A percentile compares a stretch with the other conserved stretches of the same genome.
Conservation (phyloP, 148 eudicot genomes). For the Dianthus caryophyllus region DNA sequence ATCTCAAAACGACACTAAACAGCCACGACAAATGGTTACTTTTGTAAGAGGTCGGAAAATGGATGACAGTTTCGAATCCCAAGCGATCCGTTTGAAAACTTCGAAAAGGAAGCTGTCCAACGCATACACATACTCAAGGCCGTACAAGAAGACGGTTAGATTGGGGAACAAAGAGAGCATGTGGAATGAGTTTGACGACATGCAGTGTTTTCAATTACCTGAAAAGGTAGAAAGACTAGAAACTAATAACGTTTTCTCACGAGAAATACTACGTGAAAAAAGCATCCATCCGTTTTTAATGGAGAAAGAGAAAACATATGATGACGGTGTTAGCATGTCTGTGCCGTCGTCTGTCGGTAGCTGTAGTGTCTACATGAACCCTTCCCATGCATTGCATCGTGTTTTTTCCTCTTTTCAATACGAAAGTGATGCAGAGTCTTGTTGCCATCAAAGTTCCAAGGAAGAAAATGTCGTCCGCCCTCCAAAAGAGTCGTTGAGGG, state of each 20-base stretch:
- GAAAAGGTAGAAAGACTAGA: slow-evolving; percentile 62
- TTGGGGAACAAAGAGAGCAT: slow-evolving; percentile 29
- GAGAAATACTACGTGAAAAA: slow-evolving; percentile 35
- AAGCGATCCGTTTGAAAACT: slow-evolving; percentile 25
- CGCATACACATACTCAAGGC: slow-evolving; percentile 24
- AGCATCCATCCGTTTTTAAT: slow-evolving; percentile 25
- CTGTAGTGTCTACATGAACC: slow-evolving; percentile 44
- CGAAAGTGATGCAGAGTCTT: slow-evolving; percentile 73
- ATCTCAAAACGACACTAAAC: slow-evolving; percentile 23
- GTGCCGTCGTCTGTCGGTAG: slow-evolving; percentile 67
- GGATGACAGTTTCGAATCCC: slow-evolving; percentile 32
- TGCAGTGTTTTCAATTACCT: slow-evolving; percentile 33
- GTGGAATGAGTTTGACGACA: slow-evolving; percentile 21
- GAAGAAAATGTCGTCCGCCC: slow-evolving; percentile 35
- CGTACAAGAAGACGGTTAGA: slow-evolving; percentile 34
- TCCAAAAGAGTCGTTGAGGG: slow-evolving; percentile 37
- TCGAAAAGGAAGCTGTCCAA: slow-evolving; percentile 38
- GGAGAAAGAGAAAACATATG: slow-evolving; percentile 42
- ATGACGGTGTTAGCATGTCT: slow-evolving; percentile 40
- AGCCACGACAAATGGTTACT: slow-evolving; percentile 23
- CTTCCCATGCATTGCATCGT: slow-evolving; percentile 28
- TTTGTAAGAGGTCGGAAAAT: slow-evolving; percentile 22
- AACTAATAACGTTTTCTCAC: slow-evolving; percentile 35
- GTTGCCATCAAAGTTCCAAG: slow-evolving; percentile 33
- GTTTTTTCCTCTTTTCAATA: slow-evolving; percentile 25